Base-by-base conservation (phyloP, 495 filamentous ascomycete species). In the Arthonia radiata region DNA sequence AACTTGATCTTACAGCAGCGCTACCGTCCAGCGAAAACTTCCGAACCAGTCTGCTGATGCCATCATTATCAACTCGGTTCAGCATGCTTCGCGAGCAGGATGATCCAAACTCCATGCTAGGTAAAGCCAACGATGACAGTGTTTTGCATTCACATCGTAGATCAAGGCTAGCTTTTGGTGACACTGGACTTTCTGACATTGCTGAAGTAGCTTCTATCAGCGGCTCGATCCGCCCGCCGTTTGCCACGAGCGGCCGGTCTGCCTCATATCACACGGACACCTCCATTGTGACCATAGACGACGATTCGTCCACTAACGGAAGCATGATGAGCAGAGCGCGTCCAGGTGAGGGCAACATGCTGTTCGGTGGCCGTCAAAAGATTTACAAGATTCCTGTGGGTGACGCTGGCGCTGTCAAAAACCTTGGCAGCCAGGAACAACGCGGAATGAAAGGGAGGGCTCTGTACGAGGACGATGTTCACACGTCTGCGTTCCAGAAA, bases 301-400 rank as follows among this genome's bases (percentile, higher is more conserved):
- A 86, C 33, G 59, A 64, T 17, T 47, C 47, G 18, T 49, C 49
- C 5, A 42, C 50, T 6, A 53, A 60, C 23, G 70, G 61, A 0
- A 77, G 78, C 40, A 61, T 93, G 9, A 82, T 94, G 71, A 73
- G 57, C 41, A 60, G 86, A 21, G 52, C 65, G n/a, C 70, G 81
- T 37, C 77, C 77, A 6, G 69, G 62, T 1, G 86, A 94, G 48
- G 79, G 82, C 12, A 97, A 94, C 49, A 76, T 78, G 37, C 44
- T 97, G 33, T 97, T 97, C 52, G 86, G 86, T 28, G 86, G 89
- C 6, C 66, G 86, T 16, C 86, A 97, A 41, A 97, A 94, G 48
- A 67, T 94, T 13, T 94, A 86, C 49, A 86, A 80, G 37, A 79
- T 97, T 26, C 63, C 79, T 0, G 58, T 57, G 12, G 64, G 57